phyloP scores from a whole-genome alignment of 2,329 filamentous ascomycete species.

The Zelopaecilomyces penicillatus region DNA sequence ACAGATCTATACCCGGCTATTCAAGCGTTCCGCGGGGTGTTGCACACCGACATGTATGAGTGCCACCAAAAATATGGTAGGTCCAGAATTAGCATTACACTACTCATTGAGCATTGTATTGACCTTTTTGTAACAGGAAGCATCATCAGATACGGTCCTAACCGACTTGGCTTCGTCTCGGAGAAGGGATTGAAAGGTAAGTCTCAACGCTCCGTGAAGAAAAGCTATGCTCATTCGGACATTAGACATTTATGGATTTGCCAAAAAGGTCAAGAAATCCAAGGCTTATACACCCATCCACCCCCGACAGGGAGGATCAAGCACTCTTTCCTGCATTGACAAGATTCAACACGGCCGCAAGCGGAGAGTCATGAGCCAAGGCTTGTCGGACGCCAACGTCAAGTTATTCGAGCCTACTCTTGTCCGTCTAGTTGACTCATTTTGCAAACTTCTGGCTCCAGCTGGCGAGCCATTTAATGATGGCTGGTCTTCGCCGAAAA shows the following conservation, averaged over 20 bases:
- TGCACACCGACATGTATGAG: constrained; percentile 23
- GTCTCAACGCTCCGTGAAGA: not conserved
- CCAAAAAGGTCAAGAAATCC: constrained; percentile 11
- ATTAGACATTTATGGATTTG: constrained; percentile 11
- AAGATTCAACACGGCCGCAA: constrained; percentile 8
- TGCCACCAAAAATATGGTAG: constrained; percentile 27
- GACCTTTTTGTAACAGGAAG: not conserved
- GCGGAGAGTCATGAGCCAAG: constrained; percentile 13
- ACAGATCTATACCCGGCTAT: constrained; percentile 22
- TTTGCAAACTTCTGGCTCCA: constrained; percentile 2
- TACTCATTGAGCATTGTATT: not conserved
- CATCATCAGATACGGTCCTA: constrained; percentile 22
- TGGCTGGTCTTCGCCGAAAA: constrained; percentile 4
- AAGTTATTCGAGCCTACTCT: constrained; percentile 12
- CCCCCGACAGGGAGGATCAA: constrained; percentile 7
- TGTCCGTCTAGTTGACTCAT: too few relatives aligned
- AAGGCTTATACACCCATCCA: constrained; percentile 9
- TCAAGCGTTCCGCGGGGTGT: constrained; percentile 26
- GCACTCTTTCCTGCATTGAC: constrained; percentile 7
- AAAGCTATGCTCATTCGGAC: too few relatives aligned
- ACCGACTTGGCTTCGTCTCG: constrained; percentile 12
- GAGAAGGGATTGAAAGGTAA: constrained; percentile 8
- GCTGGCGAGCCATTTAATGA: not conserved
- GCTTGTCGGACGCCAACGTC: constrained; percentile 16
- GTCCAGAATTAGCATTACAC: not conserved